Base-by-base conservation (phyloP, 73 alveolate species). In the Paramecium tetraurelia region DNA sequence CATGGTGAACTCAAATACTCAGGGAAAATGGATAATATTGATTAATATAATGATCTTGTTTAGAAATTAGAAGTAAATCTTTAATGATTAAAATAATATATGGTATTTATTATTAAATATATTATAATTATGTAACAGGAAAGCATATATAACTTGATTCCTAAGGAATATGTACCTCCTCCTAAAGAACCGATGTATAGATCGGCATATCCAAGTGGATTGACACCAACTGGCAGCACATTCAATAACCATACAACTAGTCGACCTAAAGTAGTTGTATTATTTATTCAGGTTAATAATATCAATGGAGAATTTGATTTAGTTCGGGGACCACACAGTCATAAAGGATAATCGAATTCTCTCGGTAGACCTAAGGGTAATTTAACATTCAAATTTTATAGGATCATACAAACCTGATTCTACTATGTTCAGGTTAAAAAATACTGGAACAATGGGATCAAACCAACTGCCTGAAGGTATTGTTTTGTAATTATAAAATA, bases 211-310 rank as follows among this genome's bases (percentile, higher is more conserved):
- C 98, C 99, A 4, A 93, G 92, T 14, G 58, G 92, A 11, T 94
- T 95, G 69, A 96, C 98, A 24, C 99, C 99, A 59, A 97, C 99
- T 57, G 98, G 96, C 29, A 90, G 97, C 59, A 98, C 99, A 11
- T 97, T 98, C 93, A 95, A 96, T 63, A 86, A 94, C 50, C 93
- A 89, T 29, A 96, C 98, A 35, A 95, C 99, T 11, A 95, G 99
- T 20, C 96, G 94, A 75, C 99, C 99, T 11, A 97, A 96, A 14
- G 97, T 95, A 58, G 44, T 63, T 63, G 86, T 43, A 33, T 36
- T 29, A 22, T 72, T 72, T 14, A 33, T 72, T 72, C 10, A 72
- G 86, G 27, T 72, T 14, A 72, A 72, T 16, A 92, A 92, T 50
- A 24, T 92, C 18, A 92, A 92, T 21, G 95, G 95, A 38, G 97